phyloP scores from a whole-genome alignment of 768 basidiomycete species.

The Pleurotus eryngii region DNA sequence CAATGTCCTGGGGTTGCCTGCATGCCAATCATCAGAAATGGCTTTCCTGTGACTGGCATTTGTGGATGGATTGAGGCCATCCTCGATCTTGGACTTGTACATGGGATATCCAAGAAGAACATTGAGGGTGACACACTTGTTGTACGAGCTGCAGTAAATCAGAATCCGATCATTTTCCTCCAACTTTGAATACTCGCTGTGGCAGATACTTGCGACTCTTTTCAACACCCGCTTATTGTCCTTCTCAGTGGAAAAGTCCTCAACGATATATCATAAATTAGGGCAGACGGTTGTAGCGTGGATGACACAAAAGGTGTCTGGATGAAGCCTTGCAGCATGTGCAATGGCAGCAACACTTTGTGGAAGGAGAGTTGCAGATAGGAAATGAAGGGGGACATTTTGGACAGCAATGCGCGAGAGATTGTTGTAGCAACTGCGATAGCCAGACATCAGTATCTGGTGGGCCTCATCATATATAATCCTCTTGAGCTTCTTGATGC shows the following conservation, averaged over 20 bases:
- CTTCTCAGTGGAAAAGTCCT: too few relatives aligned
- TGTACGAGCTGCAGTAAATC: conserved; percentile 5
- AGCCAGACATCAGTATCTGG: background rate
- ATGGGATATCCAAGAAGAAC: background rate
- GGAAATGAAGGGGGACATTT: background rate
- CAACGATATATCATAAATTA: background rate
- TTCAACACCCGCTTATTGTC: background rate
- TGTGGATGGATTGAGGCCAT: background rate
- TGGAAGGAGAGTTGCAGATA: conserved; percentile 6
- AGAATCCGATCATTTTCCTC: background rate
- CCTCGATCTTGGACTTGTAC: background rate
- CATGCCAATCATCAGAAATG: background rate
- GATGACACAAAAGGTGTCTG: background rate
- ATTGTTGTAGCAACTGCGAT: conserved; percentile 3
- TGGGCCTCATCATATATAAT: conserved; percentile 9
- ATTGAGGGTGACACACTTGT: background rate
- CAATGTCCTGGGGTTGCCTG: background rate
- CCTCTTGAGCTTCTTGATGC: background rate
- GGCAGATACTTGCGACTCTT: background rate
- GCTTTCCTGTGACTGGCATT: background rate
- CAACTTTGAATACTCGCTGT: background rate
- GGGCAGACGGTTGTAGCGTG: conserved; percentile 2
- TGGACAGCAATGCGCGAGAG: background rate
- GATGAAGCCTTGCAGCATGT: background rate
- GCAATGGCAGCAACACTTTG: background rate